These are phyloP conservation scores for Alternaria incomplexa DNA, from an alignment of 2,329 filamentous ascomycete genomes.

Conservation along the genomic window DNA sequence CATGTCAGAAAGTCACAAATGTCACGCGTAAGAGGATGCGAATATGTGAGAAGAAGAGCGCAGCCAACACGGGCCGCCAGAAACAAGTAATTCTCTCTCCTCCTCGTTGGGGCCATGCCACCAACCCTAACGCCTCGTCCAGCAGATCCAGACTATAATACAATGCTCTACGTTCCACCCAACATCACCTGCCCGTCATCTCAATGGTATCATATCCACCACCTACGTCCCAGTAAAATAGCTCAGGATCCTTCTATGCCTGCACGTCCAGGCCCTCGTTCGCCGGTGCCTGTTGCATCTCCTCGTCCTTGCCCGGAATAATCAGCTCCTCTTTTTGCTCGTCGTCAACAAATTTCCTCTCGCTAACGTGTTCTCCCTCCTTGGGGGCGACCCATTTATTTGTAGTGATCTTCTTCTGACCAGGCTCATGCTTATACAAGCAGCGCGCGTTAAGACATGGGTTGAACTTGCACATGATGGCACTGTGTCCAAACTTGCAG, in stretches of 20 bases:
- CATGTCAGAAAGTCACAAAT: not conserved
- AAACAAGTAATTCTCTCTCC: conserved; percentile 6
- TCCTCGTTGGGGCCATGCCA: conserved; percentile 8
- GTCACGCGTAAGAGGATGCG: not conserved
- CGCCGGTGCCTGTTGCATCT: conserved; percentile 23
- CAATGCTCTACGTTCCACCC: conserved; percentile 23
- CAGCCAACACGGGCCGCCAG: conserved; percentile 7
- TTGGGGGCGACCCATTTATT: conserved; percentile 83
- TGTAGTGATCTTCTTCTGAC: conserved; percentile 75
- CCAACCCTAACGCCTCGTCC: conserved; percentile 14
- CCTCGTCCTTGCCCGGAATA: conserved; percentile 58
- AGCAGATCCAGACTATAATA: conserved; percentile 33
- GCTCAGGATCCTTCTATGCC: conserved; percentile 16
- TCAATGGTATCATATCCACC: conserved; percentile 24
- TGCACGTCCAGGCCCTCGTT: conserved; percentile 29
- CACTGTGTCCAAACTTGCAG: conserved; percentile 90
- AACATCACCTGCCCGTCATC: conserved; percentile 1
- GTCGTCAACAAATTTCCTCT: conserved; percentile 84
- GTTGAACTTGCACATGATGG: conserved; percentile 85
- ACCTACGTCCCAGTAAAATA: not conserved
- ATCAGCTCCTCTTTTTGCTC: conserved; percentile 73
- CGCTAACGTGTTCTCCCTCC: conserved; percentile 71
- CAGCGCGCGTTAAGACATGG: conserved; percentile 91
- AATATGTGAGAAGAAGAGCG: conserved; percentile 6
- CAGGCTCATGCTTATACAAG: conserved; percentile 87